Percentiles rank a stretch among this genome's conserved stretches.
phyloP scores from a whole-genome alignment of 148 eudicot genomes.

The Dianthus caryophyllus region DNA sequence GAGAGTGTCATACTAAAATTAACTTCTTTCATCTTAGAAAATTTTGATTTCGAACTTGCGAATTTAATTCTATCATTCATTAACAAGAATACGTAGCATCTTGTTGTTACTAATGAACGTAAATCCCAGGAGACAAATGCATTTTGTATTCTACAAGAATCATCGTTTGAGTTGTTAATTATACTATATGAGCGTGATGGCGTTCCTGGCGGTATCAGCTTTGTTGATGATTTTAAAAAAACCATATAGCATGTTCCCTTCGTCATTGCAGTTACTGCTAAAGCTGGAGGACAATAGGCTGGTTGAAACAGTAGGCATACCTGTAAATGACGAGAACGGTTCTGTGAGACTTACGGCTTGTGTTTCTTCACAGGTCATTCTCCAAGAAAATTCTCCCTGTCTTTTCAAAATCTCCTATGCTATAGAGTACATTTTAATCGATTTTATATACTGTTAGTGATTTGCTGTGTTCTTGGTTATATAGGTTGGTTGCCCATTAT shows the following conservation, averaged over 20 bases:
- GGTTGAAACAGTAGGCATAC: constrained; percentile 98
- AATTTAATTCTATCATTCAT: too few species aligned
- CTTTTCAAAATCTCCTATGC: not conserved
- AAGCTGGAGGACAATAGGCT: constrained; percentile 83
- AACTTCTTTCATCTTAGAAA: too few species aligned
- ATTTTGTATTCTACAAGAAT: not conserved
- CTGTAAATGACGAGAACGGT: constrained; percentile 82
- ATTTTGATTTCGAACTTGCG: too few species aligned
- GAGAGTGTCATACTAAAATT: too few species aligned
- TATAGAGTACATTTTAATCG: not conserved
- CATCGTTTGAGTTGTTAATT: too few species aligned
- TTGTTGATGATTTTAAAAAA: not conserved
- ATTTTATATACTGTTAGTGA: not conserved
- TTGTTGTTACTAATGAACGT: not conserved
- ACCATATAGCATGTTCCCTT: constrained; percentile 12
- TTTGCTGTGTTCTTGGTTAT: constrained; percentile 14
- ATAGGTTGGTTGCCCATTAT: constrained; percentile 95
- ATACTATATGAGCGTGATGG: not conserved
- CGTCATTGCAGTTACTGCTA: constrained; percentile 56
- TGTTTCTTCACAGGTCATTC: constrained; percentile 90
- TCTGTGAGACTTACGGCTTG: constrained; percentile 91
- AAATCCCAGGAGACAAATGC: not conserved
- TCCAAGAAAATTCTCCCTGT: constrained; percentile 8
- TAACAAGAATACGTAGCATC: too few species aligned
- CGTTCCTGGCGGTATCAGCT: not conserved